Base-by-base conservation (phyloP, 1,284 basidiomycete species). In the Tilletia caries region DNA sequence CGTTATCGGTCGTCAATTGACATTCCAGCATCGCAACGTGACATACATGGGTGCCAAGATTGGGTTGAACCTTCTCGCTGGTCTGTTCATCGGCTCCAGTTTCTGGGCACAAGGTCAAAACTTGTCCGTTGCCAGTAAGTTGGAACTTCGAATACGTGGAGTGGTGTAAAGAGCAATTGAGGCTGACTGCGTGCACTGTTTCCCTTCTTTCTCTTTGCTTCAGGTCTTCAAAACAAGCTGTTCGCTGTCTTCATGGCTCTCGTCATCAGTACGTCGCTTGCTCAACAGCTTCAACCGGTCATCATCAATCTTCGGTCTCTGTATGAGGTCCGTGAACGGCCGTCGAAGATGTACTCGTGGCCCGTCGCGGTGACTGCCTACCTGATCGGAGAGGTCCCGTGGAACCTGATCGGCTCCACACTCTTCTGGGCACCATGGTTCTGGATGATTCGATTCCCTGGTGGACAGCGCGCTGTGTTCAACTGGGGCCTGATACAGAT, bases 321-420 rank as follows among this genome's bases (percentile, higher is more conserved):
- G 18, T 92, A 90, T 81, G 90, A 91, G 79, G 88, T 88, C 15
- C 87, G 91, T 41, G 91, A 92, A 82, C 87, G 89, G 0, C 86
- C 90, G 0, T 90, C 89, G 74, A 88, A 90, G 78, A 91, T 91
- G 79, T 95, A 93, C 85, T 88, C 88, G 65, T 95, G 93, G 93
- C 86, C 89, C 6, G 88, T 91, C 0, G 87, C 93, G 60, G 77
- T 85, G 58, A 68, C 80, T 66, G 67, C 79, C 25, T 84, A 84
- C 73, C 82, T 86, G 52, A 58, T 86, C 18, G 85, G 80, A 67
- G 84, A 84, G 74, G 66, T 83, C 3, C 77, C 79, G 2, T 83
- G 78, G 77, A 78, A 79, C 71, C 18, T 78, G 3, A 34, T 81
- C 4, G 73, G 75, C 27, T 82, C 74, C 4, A 81, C 79, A 3